Conservation (phyloP, 192 early-diverging fungal species). For the Coemansia sp. region DNA sequence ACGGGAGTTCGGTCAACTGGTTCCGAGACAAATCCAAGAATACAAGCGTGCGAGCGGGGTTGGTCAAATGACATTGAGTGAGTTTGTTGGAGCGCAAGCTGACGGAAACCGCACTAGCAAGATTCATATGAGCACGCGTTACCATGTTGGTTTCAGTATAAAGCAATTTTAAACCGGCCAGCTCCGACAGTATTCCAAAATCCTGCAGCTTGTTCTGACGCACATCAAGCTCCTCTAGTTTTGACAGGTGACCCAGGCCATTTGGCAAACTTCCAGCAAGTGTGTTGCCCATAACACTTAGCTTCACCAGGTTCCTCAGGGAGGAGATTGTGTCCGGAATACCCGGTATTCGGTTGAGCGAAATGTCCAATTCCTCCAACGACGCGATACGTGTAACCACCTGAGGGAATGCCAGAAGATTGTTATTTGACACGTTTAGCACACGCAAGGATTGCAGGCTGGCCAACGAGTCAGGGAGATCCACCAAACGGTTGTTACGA, state of each 20-base stretch:
- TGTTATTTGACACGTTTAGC: conserved; percentile 81
- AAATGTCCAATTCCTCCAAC: conserved; percentile 72
- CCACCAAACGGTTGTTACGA: conserved; percentile 71
- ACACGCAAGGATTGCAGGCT: conserved; percentile 60
- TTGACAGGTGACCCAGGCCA: conserved; percentile 57
- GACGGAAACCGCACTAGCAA: conserved; percentile 57
- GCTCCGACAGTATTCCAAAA: conserved; percentile 57
- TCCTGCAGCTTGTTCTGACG: conserved; percentile 78
- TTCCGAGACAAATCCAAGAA: conserved; percentile 63
- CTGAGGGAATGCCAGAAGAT: conserved; percentile 65
- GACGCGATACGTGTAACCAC: conserved; percentile 62
- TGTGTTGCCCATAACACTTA: conserved; percentile 75
- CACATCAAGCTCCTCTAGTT: conserved; percentile 74
- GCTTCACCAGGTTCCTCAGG: conserved; percentile 57
- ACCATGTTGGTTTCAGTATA: conserved; percentile 74
- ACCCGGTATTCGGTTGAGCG: conserved; percentile 75
- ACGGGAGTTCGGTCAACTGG: conserved; percentile 66
- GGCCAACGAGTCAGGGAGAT: conserved; percentile 65
- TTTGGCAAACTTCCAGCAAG: conserved; percentile 69
- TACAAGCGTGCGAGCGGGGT: conserved; percentile 45
- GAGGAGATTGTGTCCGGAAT: conserved; percentile 73
- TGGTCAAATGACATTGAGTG: conserved; percentile 62
- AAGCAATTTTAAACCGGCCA: conserved; percentile 62
- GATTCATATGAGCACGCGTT: conserved; percentile 61
- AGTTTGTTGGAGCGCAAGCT: conserved; percentile 69